Percentiles rank a stretch among this genome's conserved stretches.
Evolutionary conservation across 305 asterid genomes (phyloP).

Genomic region (Fraxinus greggii): DNA sequence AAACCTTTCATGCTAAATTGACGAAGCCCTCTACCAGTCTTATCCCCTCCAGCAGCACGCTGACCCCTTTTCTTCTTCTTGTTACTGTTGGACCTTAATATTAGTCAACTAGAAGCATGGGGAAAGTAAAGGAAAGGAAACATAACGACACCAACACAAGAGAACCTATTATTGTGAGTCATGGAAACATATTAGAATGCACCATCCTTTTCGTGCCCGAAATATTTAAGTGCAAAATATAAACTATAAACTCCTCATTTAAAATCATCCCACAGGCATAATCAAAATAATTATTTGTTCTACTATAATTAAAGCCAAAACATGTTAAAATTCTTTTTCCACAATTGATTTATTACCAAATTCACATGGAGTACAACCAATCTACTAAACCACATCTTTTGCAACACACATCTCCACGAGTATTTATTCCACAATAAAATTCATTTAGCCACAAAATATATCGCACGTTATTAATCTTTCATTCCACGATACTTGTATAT

Average conservation of each 20-base stretch:
- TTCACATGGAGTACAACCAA: background rate
- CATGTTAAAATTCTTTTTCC: background rate
- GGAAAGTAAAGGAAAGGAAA: background rate
- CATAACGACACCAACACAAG: background rate
- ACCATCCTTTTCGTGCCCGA: background rate
- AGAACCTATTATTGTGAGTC: background rate
- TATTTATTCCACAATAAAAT: background rate
- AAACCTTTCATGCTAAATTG: conserved; percentile 99
- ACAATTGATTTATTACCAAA: background rate
- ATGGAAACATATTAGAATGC: conserved; percentile 9
- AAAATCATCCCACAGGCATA: background rate
- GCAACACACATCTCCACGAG: background rate
- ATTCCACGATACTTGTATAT: background rate
- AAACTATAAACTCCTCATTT: background rate
- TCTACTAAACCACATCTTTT: background rate
- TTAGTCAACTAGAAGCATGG: conserved; percentile 12
- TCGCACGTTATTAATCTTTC: background rate
- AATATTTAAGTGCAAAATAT: background rate
- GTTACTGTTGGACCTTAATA: conserved; percentile 40
- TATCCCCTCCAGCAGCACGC: conserved; percentile 88
- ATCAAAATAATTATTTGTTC: background rate
- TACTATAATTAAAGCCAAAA: background rate
- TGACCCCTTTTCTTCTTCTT: conserved; percentile 93
- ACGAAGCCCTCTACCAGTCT: conserved; percentile 96
- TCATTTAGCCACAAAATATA: background rate